Evolutionary conservation across 495 filamentous ascomycete species (phyloP), one percentile per base, ranked within the genome.

Genomic region (Penicillium alfredii): DNA sequence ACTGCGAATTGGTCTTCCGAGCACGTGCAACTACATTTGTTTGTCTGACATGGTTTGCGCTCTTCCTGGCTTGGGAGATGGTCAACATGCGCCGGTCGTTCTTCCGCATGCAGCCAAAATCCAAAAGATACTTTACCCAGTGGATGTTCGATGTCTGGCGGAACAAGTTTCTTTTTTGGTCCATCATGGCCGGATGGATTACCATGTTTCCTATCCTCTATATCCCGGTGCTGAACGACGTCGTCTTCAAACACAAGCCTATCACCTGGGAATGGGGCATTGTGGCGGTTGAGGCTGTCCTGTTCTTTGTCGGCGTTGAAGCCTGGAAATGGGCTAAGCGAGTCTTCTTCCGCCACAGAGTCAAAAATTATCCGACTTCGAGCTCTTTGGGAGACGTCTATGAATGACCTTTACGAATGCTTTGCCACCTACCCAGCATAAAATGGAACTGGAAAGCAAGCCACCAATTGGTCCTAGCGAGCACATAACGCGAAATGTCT

Each of bases 181-280:
- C 74, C 15, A 64, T 83, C 32, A 60, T 79, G 24, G 67, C 70
- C 9, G 81, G 78, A 3, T 82, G 80, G 61, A 56, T 80, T 26
- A 81, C 77, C 4, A 64, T 78, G 7, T 82, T 84, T 52, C 81
- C 79, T 10, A 73, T 75, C 3, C 52, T 85, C 1, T 85, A 85
- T 40, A 76, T 84, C 33, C 80, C 80, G 0, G 76, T 74, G 14
- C 55, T 85, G 30, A 84, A 81, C 58, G 54, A 60, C 5, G 56
- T 63, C 3, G 77, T 85, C 25, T 84, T 85, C 62, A 80, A 79
- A 47, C 81, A 84, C 45, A 59, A 56, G 8, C 64, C 69, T 3
- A 82, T 85, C 38, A 66, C 54, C 17, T 84, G 79, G 80, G 81
- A 82, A 60, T 82, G 81, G 80, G 66, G 56, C 6, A 72, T 82